phyloP scores from a whole-genome alignment of 2,329 filamentous ascomycete species.

The Trichoderma koningiopsis region DNA sequence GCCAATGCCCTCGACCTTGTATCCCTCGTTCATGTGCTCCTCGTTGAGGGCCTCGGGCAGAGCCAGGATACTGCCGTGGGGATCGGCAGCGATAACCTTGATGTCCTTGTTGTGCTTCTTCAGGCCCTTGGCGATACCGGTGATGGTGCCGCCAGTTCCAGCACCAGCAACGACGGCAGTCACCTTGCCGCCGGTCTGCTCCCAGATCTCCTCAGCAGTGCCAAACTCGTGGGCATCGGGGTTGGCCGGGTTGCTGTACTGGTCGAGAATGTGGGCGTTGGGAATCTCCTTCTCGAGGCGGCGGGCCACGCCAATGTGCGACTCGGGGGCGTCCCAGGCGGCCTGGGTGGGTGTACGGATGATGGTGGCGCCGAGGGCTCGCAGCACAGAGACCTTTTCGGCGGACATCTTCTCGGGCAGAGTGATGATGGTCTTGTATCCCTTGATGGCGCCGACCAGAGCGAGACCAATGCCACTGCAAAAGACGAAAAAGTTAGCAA shows the following conservation, averaged over 20 bases:
- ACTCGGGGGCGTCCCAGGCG: slow-evolving; percentile 91
- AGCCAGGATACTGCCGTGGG: slow-evolving; percentile 87
- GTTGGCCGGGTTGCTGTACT: slow-evolving; percentile 91
- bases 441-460: slow-evolving; percentile 91
- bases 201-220: slow-evolving; percentile 95
- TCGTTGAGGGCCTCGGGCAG: slow-evolving; percentile 78
- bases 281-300: slow-evolving; percentile 93
- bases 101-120: slow-evolving; percentile 83
- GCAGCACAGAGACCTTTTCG: slow-evolving; percentile 94
- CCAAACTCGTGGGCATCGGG: slow-evolving; percentile 91
- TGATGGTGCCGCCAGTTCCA: slow-evolving; percentile 94
- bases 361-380: slow-evolving; percentile 93
- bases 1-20: slow-evolving; percentile 98
- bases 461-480: slow-evolving; percentile 82
- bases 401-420: slow-evolving; percentile 99
- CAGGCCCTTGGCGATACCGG: slow-evolving; percentile 80
- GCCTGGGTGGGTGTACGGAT: slow-evolving; percentile 96
- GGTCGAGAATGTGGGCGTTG: slow-evolving; percentile 94
- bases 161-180: slow-evolving; percentile 86
- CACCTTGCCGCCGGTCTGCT: slow-evolving; percentile 81
- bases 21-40: slow-evolving; percentile 76
- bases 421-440: slow-evolving; percentile 98
- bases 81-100: slow-evolving; percentile 91
- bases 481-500: slow-evolving; percentile 32
- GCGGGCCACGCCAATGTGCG: slow-evolving; percentile 91